These are phyloP conservation scores for Scheffersomyces quercinus DNA, from an alignment of 1,139 yeast species.

Conservation along the genomic window DNA sequence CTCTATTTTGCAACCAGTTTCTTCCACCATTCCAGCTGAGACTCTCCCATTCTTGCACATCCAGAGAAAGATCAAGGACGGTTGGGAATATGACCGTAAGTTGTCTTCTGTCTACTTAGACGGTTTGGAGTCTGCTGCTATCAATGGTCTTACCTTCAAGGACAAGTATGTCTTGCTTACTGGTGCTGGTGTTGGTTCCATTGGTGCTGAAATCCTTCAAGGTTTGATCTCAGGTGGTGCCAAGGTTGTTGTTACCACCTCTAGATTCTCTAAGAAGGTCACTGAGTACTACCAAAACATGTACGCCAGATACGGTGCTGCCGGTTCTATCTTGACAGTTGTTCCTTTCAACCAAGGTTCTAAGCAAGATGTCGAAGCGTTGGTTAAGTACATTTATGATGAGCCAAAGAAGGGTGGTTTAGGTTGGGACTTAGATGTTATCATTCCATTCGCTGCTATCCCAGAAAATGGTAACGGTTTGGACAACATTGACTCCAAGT, in stretches of 20 bases:
- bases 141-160: slow-evolving; percentile 87
- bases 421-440: slow-evolving; percentile 96
- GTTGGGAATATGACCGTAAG: slow-evolving; percentile 85
- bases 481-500: slow-evolving; percentile 88
- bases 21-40: slow-evolving; percentile 73
- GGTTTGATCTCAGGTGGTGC: slow-evolving; percentile 98
- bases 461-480: slow-evolving; percentile 98
- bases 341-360: slow-evolving; percentile 99
- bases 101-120: slow-evolving; percentile 80
- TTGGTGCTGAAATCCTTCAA: slow-evolving; percentile 95
- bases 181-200: slow-evolving; percentile 99
- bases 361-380: slow-evolving; percentile 85
- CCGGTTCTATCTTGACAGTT: slow-evolving; percentile 88
- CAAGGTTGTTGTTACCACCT: slow-evolving; percentile 92
- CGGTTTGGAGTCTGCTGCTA: slow-evolving; percentile 90
- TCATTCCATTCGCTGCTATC: slow-evolving; percentile 97
- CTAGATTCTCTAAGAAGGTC: slow-evolving; percentile 90
- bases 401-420: slow-evolving; percentile 84
- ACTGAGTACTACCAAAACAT: slow-evolving; percentile 94
- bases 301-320: slow-evolving; percentile 89
- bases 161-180: slow-evolving; percentile 89
- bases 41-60: slow-evolving; percentile 94
- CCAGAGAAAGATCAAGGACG: slow-evolving; percentile 70
- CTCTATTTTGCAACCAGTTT: slow-evolving; percentile 70
- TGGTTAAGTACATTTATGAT: slow-evolving; percentile 82